phyloP scores from a whole-genome alignment of 345 rosid genomes.

The Linum lewisii region DNA sequence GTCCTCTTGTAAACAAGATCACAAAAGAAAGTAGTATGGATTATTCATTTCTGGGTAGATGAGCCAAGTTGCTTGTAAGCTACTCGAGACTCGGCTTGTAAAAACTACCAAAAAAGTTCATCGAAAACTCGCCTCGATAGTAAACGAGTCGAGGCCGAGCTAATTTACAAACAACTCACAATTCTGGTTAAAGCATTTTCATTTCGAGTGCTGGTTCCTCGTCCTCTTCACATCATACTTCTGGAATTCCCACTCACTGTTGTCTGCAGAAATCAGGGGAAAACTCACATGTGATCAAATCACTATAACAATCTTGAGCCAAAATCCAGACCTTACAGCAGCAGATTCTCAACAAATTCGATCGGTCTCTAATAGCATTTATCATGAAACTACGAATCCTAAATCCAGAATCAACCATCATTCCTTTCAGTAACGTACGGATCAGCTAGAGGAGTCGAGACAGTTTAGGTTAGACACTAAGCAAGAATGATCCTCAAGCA shows the following conservation, averaged over 20 bases:
- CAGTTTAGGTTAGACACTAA: too few relatives aligned
- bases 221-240: conserved; percentile 29
- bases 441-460: not conserved
- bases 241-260: conserved; percentile 99
- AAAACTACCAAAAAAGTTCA: too few relatives aligned
- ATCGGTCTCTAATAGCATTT: not conserved
- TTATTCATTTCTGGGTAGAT: too few relatives aligned
- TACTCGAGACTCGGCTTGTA: too few relatives aligned
- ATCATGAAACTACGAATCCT: not conserved
- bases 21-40: too few relatives aligned
- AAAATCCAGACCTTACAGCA: not conserved
- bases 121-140: too few relatives aligned
- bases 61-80: too few relatives aligned
- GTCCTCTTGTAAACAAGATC: too few relatives aligned
- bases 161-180: not conserved
- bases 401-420: not conserved
- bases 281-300: not conserved
- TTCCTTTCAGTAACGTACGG: not conserved
- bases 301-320: not conserved
- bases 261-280: conserved; percentile 42
- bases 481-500: too few relatives aligned
- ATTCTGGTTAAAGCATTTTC: not conserved
- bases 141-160: too few relatives aligned
- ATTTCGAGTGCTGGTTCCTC: not conserved
- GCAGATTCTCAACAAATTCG: not conserved